Base-by-base conservation (phyloP, 2,329 filamentous ascomycete genomes). In the Ramularia collo-cygni region DNA sequence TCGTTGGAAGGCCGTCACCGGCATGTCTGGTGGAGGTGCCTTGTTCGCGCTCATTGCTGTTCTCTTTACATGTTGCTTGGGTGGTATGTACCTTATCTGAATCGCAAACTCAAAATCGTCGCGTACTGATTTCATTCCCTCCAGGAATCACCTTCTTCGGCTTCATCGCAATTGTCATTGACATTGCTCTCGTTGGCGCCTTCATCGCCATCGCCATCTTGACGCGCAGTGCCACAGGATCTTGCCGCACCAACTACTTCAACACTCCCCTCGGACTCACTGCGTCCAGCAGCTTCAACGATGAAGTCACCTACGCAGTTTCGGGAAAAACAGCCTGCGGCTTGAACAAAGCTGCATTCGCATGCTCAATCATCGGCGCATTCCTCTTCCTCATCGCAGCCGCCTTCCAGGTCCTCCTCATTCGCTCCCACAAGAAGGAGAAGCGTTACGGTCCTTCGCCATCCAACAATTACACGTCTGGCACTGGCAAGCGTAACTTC, bases 141-240 rank as follows among this genome's bases (percentile, higher is more conserved):
- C 6, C 2, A 33, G 30, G 87, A 18, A 74, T 83, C 45, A 70
- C 74, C 4, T 70, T 90, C 62, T 82, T 88, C 44, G 83, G 84
- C 3, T 72, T 81, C 56, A 49, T 92, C 38, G 84, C 77, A 48
- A 77, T 94, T 47, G 24, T 89, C 16, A 70, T 95, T 34, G 86
- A 95, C 57, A 54, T 92, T 38, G 75, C 75, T 55, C 94, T 95
- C 63, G 67, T 78, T 37, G 85, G 75, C 28, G 78, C 72, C 43
- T 92, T 92, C 69, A 76, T 93, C 57, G 93, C 88, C 57, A 76
- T 95, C 44, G 86, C 88, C 1, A 70, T 81, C 35, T 72, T 85
- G 47, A 89, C 85, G 44, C 75, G 83, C 27, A 65, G 76, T 40
- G 88, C 88, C 27, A 76, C 77, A 0, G 64, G 72, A 45, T 74